phyloP scores from a whole-genome alignment of 2,329 filamentous ascomycete genomes.

The Pochonia chlamydosporia region DNA sequence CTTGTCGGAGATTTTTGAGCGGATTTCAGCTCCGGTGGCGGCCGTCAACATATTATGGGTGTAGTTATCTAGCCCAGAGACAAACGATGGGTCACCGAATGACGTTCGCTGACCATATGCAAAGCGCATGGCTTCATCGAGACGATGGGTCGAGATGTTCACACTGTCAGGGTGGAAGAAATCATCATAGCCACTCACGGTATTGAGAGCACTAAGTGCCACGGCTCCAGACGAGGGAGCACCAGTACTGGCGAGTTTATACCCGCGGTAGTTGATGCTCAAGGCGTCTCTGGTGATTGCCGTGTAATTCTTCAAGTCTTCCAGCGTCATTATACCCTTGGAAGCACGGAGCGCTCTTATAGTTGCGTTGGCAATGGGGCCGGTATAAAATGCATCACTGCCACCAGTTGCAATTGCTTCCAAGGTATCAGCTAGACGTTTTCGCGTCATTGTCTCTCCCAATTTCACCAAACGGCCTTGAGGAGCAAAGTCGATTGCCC shows the following conservation, averaged over 20 bases:
- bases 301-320: slow-evolving; percentile 69
- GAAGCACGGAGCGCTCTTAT: slow-evolving; percentile 59
- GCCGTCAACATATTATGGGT: slow-evolving; percentile 63
- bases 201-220: slow-evolving; percentile 70
- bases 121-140: slow-evolving; percentile 85
- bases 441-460: slow-evolving; percentile 76
- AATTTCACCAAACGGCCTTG: slow-evolving; percentile 63
- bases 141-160: slow-evolving; percentile 71
- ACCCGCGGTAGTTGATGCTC: slow-evolving; percentile 61
- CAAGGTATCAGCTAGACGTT: slow-evolving; percentile 70
- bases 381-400: slow-evolving; percentile 66
- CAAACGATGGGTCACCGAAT: slow-evolving; percentile 76
- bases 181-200: slow-evolving; percentile 67
- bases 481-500: slow-evolving; percentile 84
- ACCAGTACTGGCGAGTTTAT: slow-evolving; percentile 61
- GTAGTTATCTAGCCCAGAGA: slow-evolving; percentile 54
- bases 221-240: slow-evolving; percentile 76
- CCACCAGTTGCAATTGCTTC: slow-evolving; percentile 70
- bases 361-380: slow-evolving; percentile 61
- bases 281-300: slow-evolving; percentile 57
- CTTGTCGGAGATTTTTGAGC: slow-evolving; percentile 63
- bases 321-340: slow-evolving; percentile 78
- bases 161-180: slow-evolving; percentile 45
- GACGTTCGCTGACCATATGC: slow-evolving; percentile 72
- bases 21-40: slow-evolving; percentile 52